phyloP scores from a whole-genome alignment of 495 filamentous ascomycete genomes.

The Penicillium subrubescens region DNA sequence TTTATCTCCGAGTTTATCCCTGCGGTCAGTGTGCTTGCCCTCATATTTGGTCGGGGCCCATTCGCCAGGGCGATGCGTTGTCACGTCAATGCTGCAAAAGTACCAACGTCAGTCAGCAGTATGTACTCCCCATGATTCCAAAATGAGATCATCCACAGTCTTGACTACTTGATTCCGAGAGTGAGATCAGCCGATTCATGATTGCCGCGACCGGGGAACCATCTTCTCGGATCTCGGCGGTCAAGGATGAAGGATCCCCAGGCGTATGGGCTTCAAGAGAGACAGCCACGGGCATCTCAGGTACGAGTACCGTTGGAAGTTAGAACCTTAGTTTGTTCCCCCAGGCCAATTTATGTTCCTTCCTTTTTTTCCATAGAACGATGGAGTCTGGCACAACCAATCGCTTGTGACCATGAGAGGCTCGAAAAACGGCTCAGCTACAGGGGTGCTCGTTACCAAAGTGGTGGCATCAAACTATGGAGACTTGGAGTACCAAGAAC shows the following conservation, averaged over 20 bases:
- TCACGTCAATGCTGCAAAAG: not conserved
- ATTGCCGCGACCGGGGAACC: not conserved
- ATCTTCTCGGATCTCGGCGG: not conserved
- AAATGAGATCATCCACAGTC: not conserved
- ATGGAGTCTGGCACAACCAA: not conserved
- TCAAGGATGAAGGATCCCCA: not conserved
- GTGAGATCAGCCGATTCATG: not conserved
- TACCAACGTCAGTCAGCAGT: not conserved
- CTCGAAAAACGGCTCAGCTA: conserved; percentile 9
- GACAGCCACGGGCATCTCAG: not conserved
- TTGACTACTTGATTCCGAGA: not conserved
- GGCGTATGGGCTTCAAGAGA: not conserved
- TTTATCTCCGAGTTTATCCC: not conserved
- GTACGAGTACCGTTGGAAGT: conserved; percentile 6
- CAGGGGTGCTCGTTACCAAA: conserved; percentile 7
- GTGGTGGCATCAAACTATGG: not conserved
- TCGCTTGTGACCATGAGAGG: not conserved
- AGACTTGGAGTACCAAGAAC: not conserved
- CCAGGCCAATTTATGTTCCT: not conserved
- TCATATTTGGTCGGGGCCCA: not conserved
- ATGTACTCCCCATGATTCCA: not conserved
- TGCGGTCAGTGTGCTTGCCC: not conserved
- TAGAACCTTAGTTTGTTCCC: not conserved
- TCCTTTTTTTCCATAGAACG: not conserved
- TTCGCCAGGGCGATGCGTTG: not conserved